Conservation (phyloP, 768 basidiomycete genomes). For the Mycena albidolilacea region DNA sequence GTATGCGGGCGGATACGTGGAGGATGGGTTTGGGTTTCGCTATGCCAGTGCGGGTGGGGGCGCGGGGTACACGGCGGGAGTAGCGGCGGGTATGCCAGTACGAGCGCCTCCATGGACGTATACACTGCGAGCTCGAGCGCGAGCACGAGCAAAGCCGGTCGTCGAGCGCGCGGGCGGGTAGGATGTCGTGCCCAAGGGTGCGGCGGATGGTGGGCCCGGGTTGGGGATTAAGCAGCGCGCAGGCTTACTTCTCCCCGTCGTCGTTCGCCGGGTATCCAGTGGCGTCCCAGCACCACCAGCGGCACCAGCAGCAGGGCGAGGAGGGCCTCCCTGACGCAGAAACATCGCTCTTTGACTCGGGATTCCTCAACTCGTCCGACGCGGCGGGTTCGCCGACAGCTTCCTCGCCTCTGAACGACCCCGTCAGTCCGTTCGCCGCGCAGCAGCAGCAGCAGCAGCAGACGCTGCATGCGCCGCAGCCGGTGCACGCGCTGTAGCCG, state of each 20-base stretch:
- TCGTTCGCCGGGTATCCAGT: conserved; percentile 43
- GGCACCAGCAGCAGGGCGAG: conserved; percentile 62
- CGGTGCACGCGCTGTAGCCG: conserved; percentile 32
- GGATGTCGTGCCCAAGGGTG: too few relatives aligned
- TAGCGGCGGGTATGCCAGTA: too few relatives aligned
- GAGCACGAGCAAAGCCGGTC: too few relatives aligned
- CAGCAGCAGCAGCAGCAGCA: conserved; percentile 3
- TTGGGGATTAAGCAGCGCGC: conserved; percentile 62
- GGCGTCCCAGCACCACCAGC: conserved; percentile 56
- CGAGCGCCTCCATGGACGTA: too few relatives aligned
- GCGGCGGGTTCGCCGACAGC: conserved; percentile 13
- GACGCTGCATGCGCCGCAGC: conserved; percentile 37
- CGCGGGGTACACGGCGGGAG: too few relatives aligned
- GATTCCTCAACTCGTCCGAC: conserved; percentile 54
- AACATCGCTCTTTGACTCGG: conserved; percentile 62
- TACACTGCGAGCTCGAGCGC: too few relatives aligned
- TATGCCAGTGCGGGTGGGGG: too few relatives aligned
- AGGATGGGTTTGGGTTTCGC: too few relatives aligned
- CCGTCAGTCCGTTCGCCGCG: conserved; percentile 34
- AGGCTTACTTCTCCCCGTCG: conserved; percentile 54
- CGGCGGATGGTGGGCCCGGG: too few relatives aligned
- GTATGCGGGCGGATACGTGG: too few relatives aligned
- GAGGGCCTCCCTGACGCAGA: conserved; percentile 67
- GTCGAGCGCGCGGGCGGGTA: too few relatives aligned
- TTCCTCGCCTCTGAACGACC: conserved; percentile 28